Evolutionary conservation across 768 basidiomycete species (phyloP), one percentile per base, ranked within the genome.

Genomic region (Hericium erinaceus): DNA sequence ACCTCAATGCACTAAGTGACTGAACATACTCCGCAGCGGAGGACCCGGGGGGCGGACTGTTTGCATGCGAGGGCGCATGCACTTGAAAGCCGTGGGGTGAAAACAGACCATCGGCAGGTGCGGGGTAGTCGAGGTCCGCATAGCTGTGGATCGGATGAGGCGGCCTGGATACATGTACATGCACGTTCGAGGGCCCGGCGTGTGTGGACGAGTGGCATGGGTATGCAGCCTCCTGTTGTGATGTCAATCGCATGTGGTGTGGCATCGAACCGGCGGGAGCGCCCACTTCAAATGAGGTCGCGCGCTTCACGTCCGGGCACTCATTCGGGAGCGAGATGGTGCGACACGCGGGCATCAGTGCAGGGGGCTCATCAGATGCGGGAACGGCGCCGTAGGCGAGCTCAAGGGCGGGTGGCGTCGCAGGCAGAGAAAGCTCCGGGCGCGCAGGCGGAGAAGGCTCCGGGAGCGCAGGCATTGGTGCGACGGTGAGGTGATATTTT

Each of bases 281-380:
- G 8, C n/a, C n/a, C 18, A 24, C 9, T 16, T 16, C 16, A 2
- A 51, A 26, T 3, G 49, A 26, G 11, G 26, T 26, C 9, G 22
- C 18, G 22, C 33, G 33, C 33, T 33, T 33, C 33, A 33, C 33
- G 33, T 33, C 33, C 33, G 52, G 20, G 44, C 71, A 72, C 60
- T 66, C 72, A 56, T 65, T 68, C 54, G 64, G 56, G 10, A 56
- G 55, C 57, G 41, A 61, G 57, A 51, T 57, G 37, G 56, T 33
- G 52, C 56, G 57, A 13, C 56, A 61, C 28, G 63, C 38, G 28
- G 22, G 39, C 10, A 61, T 26, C 22, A 55, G 55, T 38, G 55
- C 48, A 15, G 60, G 46, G 13, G 52, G 58, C 12, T 54, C 60
- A 28, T 56, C 54, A 3, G 54, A 57, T 26, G 58, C 58, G 15